Evolutionary conservation across 1,284 basidiomycete species (phyloP).

Genomic region (Melampsora americana): DNA sequence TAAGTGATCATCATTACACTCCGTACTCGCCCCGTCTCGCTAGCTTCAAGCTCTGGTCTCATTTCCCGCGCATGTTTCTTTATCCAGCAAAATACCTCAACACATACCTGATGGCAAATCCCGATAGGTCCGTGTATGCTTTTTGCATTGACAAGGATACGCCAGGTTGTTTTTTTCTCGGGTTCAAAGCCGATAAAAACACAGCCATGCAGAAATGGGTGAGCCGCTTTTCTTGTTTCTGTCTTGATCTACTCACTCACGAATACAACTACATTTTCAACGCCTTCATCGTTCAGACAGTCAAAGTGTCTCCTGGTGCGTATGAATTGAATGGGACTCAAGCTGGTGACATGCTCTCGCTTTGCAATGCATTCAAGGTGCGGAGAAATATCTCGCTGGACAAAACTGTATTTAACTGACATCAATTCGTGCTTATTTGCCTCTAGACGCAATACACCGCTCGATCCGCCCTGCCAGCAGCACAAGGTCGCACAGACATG

Average conservation of each 20-base stretch:
- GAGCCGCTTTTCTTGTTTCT: constrained; percentile 48
- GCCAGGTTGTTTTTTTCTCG: constrained; percentile 88
- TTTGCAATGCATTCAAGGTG: constrained; percentile 94
- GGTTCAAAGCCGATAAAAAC: constrained; percentile 88
- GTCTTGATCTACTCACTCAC: not conserved
- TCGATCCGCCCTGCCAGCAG: constrained; percentile 34
- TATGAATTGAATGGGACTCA: constrained; percentile 75
- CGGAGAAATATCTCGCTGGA: constrained; percentile 46
- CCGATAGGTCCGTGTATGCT: constrained; percentile 89
- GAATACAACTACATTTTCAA: constrained; percentile 1
- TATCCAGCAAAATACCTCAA: constrained; percentile 75
- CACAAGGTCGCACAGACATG: constrained; percentile 17
- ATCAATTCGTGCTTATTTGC: not conserved
- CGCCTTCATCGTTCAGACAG: constrained; percentile 23
- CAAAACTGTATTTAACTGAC: not conserved
- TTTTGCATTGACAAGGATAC: constrained; percentile 85
- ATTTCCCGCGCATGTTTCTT: not conserved
- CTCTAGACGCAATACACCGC: constrained; percentile 43
- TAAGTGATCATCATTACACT: constrained; percentile 57
- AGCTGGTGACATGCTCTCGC: constrained; percentile 79
- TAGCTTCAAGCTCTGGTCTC: constrained; percentile 7
- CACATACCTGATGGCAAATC: constrained; percentile 87
- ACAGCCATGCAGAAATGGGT: constrained; percentile 77
- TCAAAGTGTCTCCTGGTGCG: constrained; percentile 45
- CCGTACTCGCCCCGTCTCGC: not conserved